Percentiles rank a stretch among this genome's conserved stretches.
Evolutionary conservation across 2,329 filamentous ascomycete genomes (phyloP).

Genomic region (Stachybotrys chartarum): DNA sequence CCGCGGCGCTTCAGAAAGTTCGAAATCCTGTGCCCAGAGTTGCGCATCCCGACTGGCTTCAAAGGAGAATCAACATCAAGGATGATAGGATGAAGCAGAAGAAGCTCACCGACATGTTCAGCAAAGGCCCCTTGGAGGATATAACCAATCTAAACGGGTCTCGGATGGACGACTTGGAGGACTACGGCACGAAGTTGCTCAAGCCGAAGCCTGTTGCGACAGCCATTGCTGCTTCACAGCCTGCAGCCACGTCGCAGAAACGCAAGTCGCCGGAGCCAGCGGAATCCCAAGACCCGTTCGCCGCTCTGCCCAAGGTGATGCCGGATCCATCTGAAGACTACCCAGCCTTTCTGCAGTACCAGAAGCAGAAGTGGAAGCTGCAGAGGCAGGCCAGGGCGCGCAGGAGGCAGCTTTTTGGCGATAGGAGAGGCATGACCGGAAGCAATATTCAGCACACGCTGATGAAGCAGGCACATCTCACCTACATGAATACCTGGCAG

Average conservation of each 20-base stretch:
- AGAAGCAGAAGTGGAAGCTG: constrained; percentile 98
- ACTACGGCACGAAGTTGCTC: constrained; percentile 64
- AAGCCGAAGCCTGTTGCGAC: constrained; percentile 55
- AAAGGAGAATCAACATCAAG: constrained; percentile 86
- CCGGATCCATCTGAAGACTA: constrained; percentile 84
- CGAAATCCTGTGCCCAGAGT: constrained; percentile 92
- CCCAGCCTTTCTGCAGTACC: constrained; percentile 78
- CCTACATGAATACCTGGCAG: constrained; percentile 93
- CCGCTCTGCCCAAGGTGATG: constrained; percentile 74
- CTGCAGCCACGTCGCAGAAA: constrained; percentile 48
- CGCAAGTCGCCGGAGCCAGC: constrained; percentile 65
- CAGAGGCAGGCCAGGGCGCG: constrained; percentile 85
- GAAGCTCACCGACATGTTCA: constrained; percentile 93
- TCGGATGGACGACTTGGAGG: constrained; percentile 65
- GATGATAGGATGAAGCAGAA: constrained; percentile 98
- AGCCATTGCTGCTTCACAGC: constrained; percentile 48
- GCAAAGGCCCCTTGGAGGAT: constrained; percentile 62
- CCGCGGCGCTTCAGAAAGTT: constrained; percentile 90
- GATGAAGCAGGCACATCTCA: constrained; percentile 82
- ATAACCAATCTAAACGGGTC: constrained; percentile 57
- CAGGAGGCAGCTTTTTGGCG: constrained; percentile 86
- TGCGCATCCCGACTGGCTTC: constrained; percentile 92
- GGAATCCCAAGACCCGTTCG: constrained; percentile 69
- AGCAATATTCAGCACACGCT: constrained; percentile 64
- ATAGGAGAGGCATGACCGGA: constrained; percentile 49